Base-by-base conservation (phyloP, 83 land plant genomes). In the Larix sibirica region DNA sequence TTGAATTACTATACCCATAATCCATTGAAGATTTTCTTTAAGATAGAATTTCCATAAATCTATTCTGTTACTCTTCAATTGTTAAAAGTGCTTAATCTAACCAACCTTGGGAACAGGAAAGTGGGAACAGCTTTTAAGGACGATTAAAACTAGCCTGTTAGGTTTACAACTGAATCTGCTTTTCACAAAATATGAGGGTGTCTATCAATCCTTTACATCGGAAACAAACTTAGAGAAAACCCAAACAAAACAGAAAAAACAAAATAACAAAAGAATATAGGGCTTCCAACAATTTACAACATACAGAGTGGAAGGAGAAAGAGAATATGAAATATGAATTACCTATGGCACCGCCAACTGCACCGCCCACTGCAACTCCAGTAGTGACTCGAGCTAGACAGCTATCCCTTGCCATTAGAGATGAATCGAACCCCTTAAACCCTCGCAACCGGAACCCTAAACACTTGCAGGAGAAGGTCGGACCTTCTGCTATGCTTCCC, bases 321-420 rank as follows among this genome's bases (percentile, higher is more conserved):
- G 76, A 20, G 68, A 38, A 16, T 50, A 56, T 71, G 42, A 64
- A 77, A 61, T 14, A 23, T 21, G 60, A 33, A 10, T 60, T 82
- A 91, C 91, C 91, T 6, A 89, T 91, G 4, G 91, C 93, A n/a
- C 89, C 89, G 10, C 94, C 94, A 42, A 91, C 85, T 14, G 91
- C 94, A n/a, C 89, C 94, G 62, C 92, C 94, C n/a, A 90, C 83
- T 58, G 87, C 88, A 47, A 77, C 87, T 17, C 92, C 92, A 69
- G 88, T 68, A 24, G 82, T 40, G 21, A 92, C 88, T 24, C 91
- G 89, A 71, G 89, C 83, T 17, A 90, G 58, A 69, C 91, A 92
- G 85, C 94, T 87, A 44, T 92, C 94, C 36, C 91, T 92, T 23
- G 88, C 89, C 89, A 90, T 90, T 36, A 79, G 24, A 20, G 2